Evolutionary conservation across 257 asterid species (phyloP).

Genomic region (Apocynum venetum): DNA sequence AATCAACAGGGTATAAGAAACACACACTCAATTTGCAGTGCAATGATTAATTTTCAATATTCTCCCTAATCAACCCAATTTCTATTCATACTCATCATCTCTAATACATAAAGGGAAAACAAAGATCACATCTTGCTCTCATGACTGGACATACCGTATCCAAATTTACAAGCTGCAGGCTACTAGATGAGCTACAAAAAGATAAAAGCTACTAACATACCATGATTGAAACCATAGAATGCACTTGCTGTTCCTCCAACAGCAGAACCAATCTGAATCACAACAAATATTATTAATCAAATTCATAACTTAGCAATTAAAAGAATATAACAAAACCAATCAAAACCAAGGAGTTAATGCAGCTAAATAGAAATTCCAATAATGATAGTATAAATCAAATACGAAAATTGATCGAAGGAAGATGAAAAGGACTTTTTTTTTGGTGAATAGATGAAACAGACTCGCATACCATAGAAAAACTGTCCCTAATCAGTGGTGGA

Average conservation of each 20-base stretch:
- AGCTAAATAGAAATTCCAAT: background rate
- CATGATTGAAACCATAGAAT: constrained; percentile 76
- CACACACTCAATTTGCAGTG: background rate
- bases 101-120: background rate
- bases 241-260: constrained; percentile 87
- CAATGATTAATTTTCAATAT: background rate
- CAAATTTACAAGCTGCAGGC: background rate
- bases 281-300: background rate
- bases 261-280: constrained; percentile 78
- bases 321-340: background rate
- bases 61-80: too few relatives aligned
- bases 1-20: background rate
- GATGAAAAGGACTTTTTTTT: too few relatives aligned
- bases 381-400: background rate
- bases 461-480: constrained; percentile 80
- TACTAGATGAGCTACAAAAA: background rate
- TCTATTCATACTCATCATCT: background rate
- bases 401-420: background rate
- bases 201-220: constrained; percentile 25
- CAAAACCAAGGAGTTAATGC: background rate
- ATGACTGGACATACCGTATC: background rate
- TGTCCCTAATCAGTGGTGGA: constrained; percentile 75
- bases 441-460: background rate
- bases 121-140: background rate
- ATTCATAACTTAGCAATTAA: background rate